Conservation (phyloP, 257 asterid genomes). For the Solanum chiquidenum region DNA sequence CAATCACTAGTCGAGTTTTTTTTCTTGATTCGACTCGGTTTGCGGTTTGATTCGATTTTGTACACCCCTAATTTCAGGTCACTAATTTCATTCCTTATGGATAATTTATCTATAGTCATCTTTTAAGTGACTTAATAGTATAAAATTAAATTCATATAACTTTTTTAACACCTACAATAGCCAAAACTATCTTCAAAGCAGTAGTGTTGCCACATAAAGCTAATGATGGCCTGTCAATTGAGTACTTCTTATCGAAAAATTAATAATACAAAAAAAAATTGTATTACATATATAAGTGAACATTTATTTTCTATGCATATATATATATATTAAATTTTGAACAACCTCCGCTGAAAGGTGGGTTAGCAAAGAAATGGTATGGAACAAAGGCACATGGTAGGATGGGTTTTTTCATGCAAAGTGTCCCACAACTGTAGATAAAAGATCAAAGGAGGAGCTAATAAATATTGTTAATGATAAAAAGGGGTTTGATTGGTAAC, state of each 20-base stretch:
- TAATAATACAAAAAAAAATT: too few species aligned
- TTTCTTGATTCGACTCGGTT: too few species aligned
- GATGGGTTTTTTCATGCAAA: constrained; percentile 6
- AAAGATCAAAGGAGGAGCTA: not conserved
- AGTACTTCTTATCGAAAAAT: too few species aligned
- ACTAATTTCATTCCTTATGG: not conserved
- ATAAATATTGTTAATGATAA: constrained; percentile 27
- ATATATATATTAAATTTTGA: too few species aligned
- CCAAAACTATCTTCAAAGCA: not conserved
- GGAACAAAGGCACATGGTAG: constrained; percentile 15
- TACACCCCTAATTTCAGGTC: not conserved
- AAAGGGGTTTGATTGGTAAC: constrained; percentile 1
- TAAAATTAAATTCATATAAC: not conserved
- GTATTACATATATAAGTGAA: too few species aligned
- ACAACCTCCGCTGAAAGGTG: not conserved
- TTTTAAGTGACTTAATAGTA: too few species aligned
- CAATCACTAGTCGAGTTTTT: too few species aligned
- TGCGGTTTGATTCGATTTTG: too few species aligned
- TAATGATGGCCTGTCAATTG: too few species aligned
- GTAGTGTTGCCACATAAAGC: too few species aligned
- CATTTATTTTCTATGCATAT: too few species aligned
- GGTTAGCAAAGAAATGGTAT: not conserved
- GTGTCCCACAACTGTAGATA: constrained; percentile 3
- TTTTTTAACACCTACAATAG: not conserved
- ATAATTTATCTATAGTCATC: not conserved